These are phyloP conservation scores for Raphanus sativus DNA, from an alignment of 345 rosid genomes.

Conservation along the genomic window DNA sequence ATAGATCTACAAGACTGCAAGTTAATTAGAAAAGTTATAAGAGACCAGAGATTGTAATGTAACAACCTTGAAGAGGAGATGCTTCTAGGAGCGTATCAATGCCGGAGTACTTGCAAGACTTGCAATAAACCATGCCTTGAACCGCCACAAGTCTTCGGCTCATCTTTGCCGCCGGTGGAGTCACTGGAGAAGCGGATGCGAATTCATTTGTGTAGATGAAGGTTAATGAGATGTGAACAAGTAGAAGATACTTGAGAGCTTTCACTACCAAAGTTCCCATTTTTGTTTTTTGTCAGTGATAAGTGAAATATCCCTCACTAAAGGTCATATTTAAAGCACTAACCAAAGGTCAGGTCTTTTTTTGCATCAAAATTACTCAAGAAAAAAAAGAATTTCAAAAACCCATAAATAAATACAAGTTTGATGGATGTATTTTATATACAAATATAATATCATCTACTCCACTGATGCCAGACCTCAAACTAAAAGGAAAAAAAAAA, in stretches of 20 bases:
- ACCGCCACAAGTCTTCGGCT: slow-evolving; percentile 65
- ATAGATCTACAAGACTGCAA: not conserved
- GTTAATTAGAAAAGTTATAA: not conserved
- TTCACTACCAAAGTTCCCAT: not conserved
- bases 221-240: not conserved
- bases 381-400: not conserved
- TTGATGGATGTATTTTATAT: not conserved
- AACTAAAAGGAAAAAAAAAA: not conserved
- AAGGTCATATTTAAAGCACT: slow-evolving; percentile 22
- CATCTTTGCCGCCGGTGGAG: slow-evolving; percentile 10
- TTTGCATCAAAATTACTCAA: not conserved
- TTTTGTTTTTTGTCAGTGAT: not conserved
- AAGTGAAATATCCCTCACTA: not conserved
- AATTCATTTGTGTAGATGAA: slow-evolving; percentile 10
- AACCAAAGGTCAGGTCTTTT: not conserved
- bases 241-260: not conserved
- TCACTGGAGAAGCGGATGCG: not conserved
- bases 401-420: not conserved
- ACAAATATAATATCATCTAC: not conserved
- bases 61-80: slow-evolving; percentile 60
- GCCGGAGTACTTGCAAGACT: slow-evolving; percentile 79
- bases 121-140: slow-evolving; percentile 84
- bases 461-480: not conserved
- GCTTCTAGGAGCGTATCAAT: slow-evolving; percentile 67
- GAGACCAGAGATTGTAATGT: not conserved